Evolutionary conservation across 2,329 filamentous ascomycete species (phyloP), one percentile per base, ranked within the genome.

Genomic region (Fusarium penzigii): DNA sequence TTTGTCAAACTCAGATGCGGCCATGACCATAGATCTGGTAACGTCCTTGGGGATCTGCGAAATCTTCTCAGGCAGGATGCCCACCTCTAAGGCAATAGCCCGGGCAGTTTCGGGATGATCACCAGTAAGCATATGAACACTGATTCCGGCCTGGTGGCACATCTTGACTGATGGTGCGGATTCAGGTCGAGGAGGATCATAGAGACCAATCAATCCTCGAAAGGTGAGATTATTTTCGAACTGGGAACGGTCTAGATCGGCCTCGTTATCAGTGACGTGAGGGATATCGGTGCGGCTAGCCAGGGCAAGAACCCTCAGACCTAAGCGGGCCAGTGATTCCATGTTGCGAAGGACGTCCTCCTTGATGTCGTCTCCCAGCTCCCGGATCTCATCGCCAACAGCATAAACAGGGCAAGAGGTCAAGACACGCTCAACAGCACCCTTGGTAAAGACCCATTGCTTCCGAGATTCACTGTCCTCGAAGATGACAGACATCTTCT

Each of bases 401-500:
- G 75, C 71, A 43, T 82, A 73, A 3, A 73, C 71, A 3, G 75
- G 78, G 67, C 86, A 89, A 13, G 79, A 77, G 20, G 80, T 80
- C 20, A 89, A 73, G 13, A 90, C 80, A 38, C 85, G 78, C 67
- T 89, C 86, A 5, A 89, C 86, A 3, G 87, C 87, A 52, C 84
- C 84, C 65, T 86, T 85, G 55, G 81, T 83, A 62, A 81, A 83
- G 1, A 67, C 70, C 25, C 55, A 66, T 11, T 64, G 62, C 25
- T 69, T 48, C 13, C 44, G 61, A 5, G 58, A 62, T 39, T 74
- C 67, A 56, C 70, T 74, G 47, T 76, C 61, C 53, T 72, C 69
- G 69, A 85, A 86, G 49, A 89, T 80, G 40, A 88, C 85, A 1
- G 85, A 88, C 87, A 90, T 90, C 55, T 85, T 84, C 74, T 90